Evolutionary conservation across 495 filamentous ascomycete species (phyloP).

Genomic region (Talaromyces proteolyticus): DNA sequence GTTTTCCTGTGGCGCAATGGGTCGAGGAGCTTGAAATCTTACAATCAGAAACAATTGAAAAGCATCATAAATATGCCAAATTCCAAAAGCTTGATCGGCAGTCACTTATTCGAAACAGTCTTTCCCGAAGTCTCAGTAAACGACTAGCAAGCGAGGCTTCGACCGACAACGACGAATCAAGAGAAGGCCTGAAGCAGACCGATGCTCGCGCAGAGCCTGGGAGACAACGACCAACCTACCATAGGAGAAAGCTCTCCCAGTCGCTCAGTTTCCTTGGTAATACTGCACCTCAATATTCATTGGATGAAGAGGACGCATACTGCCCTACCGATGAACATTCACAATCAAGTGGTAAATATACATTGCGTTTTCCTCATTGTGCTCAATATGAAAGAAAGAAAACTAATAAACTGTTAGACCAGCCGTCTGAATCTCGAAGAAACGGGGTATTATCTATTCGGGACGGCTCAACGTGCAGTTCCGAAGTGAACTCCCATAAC

Average conservation of each 20-base stretch:
- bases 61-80: slow-evolving; percentile 40
- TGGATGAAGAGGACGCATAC: background rate
- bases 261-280: background rate
- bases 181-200: background rate
- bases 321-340: background rate
- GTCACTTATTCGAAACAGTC: slow-evolving; percentile 17
- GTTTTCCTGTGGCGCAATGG: slow-evolving; percentile 61
- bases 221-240: background rate
- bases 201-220: background rate
- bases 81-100: slow-evolving; percentile 40
- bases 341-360: background rate
- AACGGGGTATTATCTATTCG: background rate
- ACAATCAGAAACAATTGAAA: slow-evolving; percentile 34
- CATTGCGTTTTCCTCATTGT: background rate
- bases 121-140: background rate
- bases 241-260: background rate
- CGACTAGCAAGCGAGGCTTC: no score
- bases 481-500: slow-evolving; percentile 1
- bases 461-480: background rate
- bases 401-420: background rate
- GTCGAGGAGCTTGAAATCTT: slow-evolving; percentile 45
- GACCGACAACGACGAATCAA: background rate
- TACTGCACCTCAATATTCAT: background rate
- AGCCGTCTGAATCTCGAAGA: background rate
- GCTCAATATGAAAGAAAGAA: background rate